Conservation (phyloP, 2,329 filamentous ascomycete species). For the Claviceps sp. region DNA sequence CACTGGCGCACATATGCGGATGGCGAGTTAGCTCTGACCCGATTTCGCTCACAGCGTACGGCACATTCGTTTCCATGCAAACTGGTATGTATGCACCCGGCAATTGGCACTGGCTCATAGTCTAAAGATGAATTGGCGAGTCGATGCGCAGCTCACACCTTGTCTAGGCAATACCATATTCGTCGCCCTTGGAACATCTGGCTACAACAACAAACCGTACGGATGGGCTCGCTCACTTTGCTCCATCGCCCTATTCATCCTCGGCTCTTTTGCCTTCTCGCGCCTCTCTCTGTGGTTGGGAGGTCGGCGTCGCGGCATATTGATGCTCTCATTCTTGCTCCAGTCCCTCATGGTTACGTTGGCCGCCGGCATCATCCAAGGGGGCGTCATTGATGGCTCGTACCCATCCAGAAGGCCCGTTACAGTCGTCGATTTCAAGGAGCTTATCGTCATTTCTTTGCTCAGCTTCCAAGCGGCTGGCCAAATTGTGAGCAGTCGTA, state of each 20-base stretch:
- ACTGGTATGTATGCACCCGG: constrained; percentile 13
- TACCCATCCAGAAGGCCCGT: constrained; percentile 6
- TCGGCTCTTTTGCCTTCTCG: constrained; percentile 37
- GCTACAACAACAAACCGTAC: constrained; percentile 34
- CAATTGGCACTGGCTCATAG: neutral
- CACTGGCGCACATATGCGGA: neutral
- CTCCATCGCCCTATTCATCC: constrained; percentile 39
- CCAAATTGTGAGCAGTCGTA: constrained; percentile 36
- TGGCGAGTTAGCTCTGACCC: neutral
- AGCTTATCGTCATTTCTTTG: constrained; percentile 29
- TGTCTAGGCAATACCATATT: constrained; percentile 46
- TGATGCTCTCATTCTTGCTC: constrained; percentile 35
- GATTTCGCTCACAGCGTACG: constrained; percentile 10
- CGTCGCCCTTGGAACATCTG: constrained; percentile 42
- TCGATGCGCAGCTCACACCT: neutral
- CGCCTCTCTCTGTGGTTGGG: constrained; percentile 12
- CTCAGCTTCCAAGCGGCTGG: constrained; percentile 41
- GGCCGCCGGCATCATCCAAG: constrained; percentile 38
- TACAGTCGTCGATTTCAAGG: constrained; percentile 12
- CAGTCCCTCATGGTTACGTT: constrained; percentile 38
- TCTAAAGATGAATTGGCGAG: neutral
- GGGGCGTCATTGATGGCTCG: constrained; percentile 16
- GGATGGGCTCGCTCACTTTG: constrained; percentile 36
- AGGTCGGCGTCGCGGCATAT: constrained; percentile 22
- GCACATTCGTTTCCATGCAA: constrained; percentile 24